phyloP scores from a whole-genome alignment of 1,139 yeast species.

The Geotrichum restrictum region DNA sequence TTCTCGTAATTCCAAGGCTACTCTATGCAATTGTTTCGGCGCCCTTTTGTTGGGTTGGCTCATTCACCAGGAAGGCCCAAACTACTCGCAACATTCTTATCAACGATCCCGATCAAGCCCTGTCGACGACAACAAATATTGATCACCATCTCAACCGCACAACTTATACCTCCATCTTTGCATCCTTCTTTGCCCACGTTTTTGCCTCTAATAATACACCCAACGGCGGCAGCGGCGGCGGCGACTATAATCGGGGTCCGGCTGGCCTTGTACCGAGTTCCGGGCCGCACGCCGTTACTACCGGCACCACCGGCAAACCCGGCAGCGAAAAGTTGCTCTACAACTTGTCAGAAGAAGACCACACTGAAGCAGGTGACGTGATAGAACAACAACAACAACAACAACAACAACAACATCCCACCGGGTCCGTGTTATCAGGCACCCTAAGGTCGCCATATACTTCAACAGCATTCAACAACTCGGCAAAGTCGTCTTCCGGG shows the following conservation, averaged over 20 bases:
- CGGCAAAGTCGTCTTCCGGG: too few species aligned
- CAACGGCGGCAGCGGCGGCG: too few species aligned
- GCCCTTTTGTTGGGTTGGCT: constrained; percentile 2
- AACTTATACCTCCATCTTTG: not conserved
- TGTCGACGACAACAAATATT: not conserved
- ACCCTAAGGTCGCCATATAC: constrained; percentile 11
- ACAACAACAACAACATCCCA: too few species aligned
- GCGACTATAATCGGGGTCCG: not conserved
- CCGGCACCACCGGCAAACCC: not conserved
- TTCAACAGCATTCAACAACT: not conserved
- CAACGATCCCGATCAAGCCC: not conserved
- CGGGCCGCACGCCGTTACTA: not conserved
- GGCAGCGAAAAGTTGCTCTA: not conserved
- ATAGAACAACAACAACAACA: not conserved
- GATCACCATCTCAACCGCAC: not conserved
- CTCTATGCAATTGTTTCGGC: not conserved
- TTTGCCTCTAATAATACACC: not conserved
- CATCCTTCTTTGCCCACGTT: not conserved
- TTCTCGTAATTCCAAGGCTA: not conserved
- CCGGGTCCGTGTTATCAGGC: not conserved
- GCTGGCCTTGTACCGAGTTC: not conserved
- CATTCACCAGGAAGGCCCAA: not conserved
- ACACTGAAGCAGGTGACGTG: not conserved
- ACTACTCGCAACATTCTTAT: not conserved
- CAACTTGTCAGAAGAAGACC: too few species aligned